Evolutionary conservation across 148 eudicot species (phyloP), one percentile per base, ranked within the genome.

Genomic region (Linanthus parryae): DNA sequence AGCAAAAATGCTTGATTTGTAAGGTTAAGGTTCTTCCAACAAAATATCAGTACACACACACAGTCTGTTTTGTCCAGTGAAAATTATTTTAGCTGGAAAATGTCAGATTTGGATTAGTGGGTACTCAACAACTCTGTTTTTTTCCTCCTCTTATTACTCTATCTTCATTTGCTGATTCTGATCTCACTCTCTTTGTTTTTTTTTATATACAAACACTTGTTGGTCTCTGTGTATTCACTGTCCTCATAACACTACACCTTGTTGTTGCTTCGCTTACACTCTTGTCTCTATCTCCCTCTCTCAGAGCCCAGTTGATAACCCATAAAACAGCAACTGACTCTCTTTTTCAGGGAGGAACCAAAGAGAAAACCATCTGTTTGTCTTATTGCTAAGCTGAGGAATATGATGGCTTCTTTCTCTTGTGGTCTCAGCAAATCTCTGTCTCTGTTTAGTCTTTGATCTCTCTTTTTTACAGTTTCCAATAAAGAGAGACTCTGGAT

Each of bases 221-320:
- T 30, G 30, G 26, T 41, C 3, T 34, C 15, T 50, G 67, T 55
- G 48, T 24, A 25, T 25, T 24, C 41, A 53, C 57, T 64, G 63
- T 67, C 64, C 39, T 54, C 67, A 29, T 66, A 25, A 23, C 33
- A 14, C 8, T 63, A n/a, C n/a, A n/a, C n/a, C n/a, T n/a, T n/a
- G n/a, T 33, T 37, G 48, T 73, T 74, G 65, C 71, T 52, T 71
- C 58, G 42, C 59, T 11, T 39, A 62, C 61, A 59, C 72, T 65
- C 68, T 47, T 63, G 71, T 71, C 74, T 62, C 62, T 54, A 31
- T 14, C 20, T 45, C 49, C 25, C 15, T 45, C 49, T 45, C 49
- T 22, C 2, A 21, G 1, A 28, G 41, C 22, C 24, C 47, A 44
- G 15, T 48, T 46, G 60, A 52, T 25, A 40, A 24, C 44, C 48